phyloP scores from a whole-genome alignment of 352 stramenopile species.

The Globisporangium iwayamae region DNA sequence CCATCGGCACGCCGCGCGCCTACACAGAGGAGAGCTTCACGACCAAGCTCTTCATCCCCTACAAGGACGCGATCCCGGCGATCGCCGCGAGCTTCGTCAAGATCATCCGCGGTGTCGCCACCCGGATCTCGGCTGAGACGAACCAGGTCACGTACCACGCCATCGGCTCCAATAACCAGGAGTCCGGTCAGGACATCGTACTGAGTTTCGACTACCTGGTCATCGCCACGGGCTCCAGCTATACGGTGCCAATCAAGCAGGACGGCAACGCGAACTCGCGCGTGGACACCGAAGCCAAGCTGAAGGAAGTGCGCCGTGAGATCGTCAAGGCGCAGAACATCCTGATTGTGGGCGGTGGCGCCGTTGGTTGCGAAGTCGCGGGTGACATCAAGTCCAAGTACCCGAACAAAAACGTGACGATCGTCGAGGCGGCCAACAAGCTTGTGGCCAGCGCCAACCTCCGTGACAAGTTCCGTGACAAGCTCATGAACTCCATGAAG shows the following conservation, averaged over 20 bases:
- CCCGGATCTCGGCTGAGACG: not conserved
- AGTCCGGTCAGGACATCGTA: conserved; percentile 5
- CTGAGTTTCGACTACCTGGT: conserved; percentile 54
- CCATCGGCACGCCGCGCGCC: conserved; percentile 42
- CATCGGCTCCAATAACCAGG: not conserved
- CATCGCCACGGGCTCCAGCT: conserved; percentile 52
- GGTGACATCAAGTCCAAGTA: conserved; percentile 39
- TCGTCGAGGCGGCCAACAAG: conserved; percentile 24
- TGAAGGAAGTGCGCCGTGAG: conserved; percentile 23
- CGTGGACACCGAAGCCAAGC: conserved; percentile 17
- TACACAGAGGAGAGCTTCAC: conserved; percentile 47
- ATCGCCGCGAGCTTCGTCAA: conserved; percentile 1
- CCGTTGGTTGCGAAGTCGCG: conserved; percentile 46
- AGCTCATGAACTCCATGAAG: conserved; percentile 32
- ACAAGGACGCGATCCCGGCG: conserved; percentile 47
- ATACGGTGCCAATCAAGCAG: conserved; percentile 53
- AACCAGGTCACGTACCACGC: conserved; percentile 8
- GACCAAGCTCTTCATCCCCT: conserved; percentile 63
- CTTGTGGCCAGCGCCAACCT: conserved; percentile 32
- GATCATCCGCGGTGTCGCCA: conserved; percentile 7
- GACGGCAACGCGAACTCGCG: conserved; percentile 18
- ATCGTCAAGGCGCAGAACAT: conserved; percentile 36
- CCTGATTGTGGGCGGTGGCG: conserved; percentile 42
- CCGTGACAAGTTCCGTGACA: conserved; percentile 20
- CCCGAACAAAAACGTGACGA: conserved; percentile 43